These are phyloP conservation scores for Brassica carinata DNA, from an alignment of 345 rosid species.

Conservation along the genomic window DNA sequence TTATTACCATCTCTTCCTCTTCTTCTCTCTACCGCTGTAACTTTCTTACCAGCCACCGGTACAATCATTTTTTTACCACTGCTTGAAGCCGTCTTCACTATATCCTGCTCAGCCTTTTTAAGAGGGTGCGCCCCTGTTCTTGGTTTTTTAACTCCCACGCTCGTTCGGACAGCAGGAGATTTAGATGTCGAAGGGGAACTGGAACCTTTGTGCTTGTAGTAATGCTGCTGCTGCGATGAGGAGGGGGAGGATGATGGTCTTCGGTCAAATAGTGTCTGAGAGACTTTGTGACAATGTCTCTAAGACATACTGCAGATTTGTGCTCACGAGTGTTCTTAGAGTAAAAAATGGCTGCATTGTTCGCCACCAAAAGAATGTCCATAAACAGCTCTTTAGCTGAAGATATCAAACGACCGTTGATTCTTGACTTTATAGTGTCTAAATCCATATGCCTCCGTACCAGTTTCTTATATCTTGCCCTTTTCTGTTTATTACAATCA, in stretches of 20 bases:
- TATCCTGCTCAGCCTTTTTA: slow-evolving; percentile 23
- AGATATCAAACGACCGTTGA: slow-evolving; percentile 43
- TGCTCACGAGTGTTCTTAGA: slow-evolving; percentile 78
- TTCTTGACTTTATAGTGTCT: slow-evolving; percentile 66
- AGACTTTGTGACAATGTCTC: slow-evolving; percentile 58
- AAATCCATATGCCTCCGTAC: slow-evolving; percentile 73
- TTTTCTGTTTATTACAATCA: slow-evolving; percentile 56
- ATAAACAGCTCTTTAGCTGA: slow-evolving; percentile 67
- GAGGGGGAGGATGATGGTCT: slow-evolving; percentile 32
- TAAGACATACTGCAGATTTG: slow-evolving; percentile 65
- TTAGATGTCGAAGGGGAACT: slow-evolving; percentile 11
- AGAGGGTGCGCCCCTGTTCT: slow-evolving; percentile 30
- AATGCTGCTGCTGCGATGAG: slow-evolving; percentile 16
- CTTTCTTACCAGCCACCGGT: slow-evolving; percentile 47
- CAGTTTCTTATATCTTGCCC: slow-evolving; percentile 86
- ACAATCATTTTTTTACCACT: slow-evolving; percentile 39
- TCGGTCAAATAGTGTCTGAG: slow-evolving; percentile 49
- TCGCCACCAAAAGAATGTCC: slow-evolving; percentile 71
- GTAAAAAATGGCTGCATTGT: slow-evolving; percentile 75
- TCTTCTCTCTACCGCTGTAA: slow-evolving; percentile 25
- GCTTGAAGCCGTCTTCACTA: slow-evolving; percentile 31
- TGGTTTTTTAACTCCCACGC: slow-evolving; percentile 44
- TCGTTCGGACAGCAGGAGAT: slow-evolving; percentile 33
- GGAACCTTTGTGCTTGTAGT: slow-evolving; percentile 32
- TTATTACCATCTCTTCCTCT: not conserved